Percentiles rank a stretch among this genome's conserved stretches.
phyloP scores from a whole-genome alignment of 2,329 filamentous ascomycete genomes.

The Golovinomyces cichoracearum region DNA sequence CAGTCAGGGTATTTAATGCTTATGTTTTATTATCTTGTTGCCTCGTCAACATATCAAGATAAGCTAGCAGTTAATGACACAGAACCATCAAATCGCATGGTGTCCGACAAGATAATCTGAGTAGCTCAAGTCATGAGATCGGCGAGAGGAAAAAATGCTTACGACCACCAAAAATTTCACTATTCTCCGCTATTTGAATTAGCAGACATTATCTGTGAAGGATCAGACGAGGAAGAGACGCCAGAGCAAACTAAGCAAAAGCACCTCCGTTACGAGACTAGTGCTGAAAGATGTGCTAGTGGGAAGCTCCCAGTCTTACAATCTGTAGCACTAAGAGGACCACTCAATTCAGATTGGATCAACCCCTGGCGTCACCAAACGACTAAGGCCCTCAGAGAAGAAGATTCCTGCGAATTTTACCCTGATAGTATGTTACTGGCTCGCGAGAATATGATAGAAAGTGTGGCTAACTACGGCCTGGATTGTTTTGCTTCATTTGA shows the following conservation, averaged over 20 bases:
- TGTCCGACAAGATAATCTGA: background rate
- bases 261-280: constrained; percentile 29
- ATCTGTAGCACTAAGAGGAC: constrained; percentile 34
- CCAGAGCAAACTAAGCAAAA: constrained; percentile 23
- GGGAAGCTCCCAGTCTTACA: constrained; percentile 30
- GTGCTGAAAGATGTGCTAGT: constrained; percentile 30
- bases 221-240: constrained; percentile 32
- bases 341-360: constrained; percentile 27
- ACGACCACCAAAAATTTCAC: constrained; percentile 20
- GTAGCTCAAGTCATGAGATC: background rate
- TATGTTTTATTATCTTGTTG: too few relatives aligned
- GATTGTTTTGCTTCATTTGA: constrained; percentile 7
- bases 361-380: constrained; percentile 24
- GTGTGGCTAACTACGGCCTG: constrained; percentile 7
- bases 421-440: constrained; percentile 9
- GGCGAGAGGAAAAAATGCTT: background rate
- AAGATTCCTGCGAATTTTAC: constrained; percentile 8
- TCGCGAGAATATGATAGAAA: constrained; percentile 7
- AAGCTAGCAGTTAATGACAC: too few relatives aligned
- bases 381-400: constrained; percentile 4
- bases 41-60: too few relatives aligned
- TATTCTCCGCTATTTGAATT: constrained; percentile 20
- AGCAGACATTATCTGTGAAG: constrained; percentile 26
- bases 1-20: too few relatives aligned
- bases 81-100: background rate